Evolutionary conservation across 1,284 basidiomycete species (phyloP), one percentile per base, ranked within the genome.

Genomic region (Rhodotorula sp.): DNA sequence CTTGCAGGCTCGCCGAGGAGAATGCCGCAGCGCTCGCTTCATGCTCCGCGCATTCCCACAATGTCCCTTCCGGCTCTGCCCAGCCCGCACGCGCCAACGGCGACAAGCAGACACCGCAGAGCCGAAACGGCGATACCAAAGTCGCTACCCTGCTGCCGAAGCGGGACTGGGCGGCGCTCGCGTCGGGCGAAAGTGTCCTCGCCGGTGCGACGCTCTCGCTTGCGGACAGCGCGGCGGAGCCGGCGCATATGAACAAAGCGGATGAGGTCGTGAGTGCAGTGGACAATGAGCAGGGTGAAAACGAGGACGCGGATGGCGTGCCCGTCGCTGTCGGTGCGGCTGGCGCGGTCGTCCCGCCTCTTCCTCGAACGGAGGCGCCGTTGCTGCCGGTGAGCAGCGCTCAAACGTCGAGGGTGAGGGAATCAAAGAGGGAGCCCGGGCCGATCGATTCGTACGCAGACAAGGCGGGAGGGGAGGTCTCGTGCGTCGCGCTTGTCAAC

Each of bases 71-170:
- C 37, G 9, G 19, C 7, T 29, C 56, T 9, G n/a, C 25, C 13
- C 55, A 22, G 3, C 25, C 29, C 36, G 9, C 36, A 17, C 55
- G 3, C 12, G 7, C 8, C 17, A 12, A 13, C 7, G 10, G 10
- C 37, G 1, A 9, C 37, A 15, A 21, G 25, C 22, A 0, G 1
- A 0, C 25, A 9, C 5, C 10, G 13, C 37, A 22, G 36, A 9
- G 21, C 25, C 22, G 6, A 21, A 10, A 55, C 21, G 21, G 32
- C 54, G 55, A 57, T 25, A 15, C 27, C 36, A 22, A 15, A 6
- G 55, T 17, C 36, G 36, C 29, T 0, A 13, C 19, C 1, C 10
- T 19, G 13, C 37, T 29, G 32, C 15, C 12, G 29, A 21, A 34
- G 44, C 15, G 29, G 25, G 58, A 46, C 39, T 44, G 22, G 29